A percentile compares a stretch with the other conserved stretches of the same genome.
Evolutionary conservation across 1,284 basidiomycete species (phyloP).

Genomic region (Mycena sp.): DNA sequence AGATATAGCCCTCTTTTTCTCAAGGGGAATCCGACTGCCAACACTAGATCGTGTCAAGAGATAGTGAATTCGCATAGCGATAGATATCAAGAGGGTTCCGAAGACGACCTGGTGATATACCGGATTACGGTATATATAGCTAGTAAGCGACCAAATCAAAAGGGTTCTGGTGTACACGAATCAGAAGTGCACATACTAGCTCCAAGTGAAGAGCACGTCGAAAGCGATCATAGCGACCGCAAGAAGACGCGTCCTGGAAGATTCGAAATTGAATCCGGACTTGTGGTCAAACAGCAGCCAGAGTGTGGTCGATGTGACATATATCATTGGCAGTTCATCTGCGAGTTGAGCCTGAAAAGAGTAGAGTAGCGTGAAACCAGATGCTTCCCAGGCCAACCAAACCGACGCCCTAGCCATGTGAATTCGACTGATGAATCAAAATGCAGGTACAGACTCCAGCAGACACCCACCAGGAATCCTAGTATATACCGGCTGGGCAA

Average conservation of each 20-base stretch:
- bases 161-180: too few relatives aligned
- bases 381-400: constrained; percentile 72
- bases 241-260: constrained; percentile 46
- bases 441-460: too few relatives aligned
- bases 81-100: constrained; percentile 57
- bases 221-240: constrained; percentile 51
- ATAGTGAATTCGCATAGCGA: constrained; percentile 56
- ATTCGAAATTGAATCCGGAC: constrained; percentile 55
- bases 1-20: constrained; percentile 51
- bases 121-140: constrained; percentile 68
- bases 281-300: constrained; percentile 66
- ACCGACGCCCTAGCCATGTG: constrained; percentile 62
- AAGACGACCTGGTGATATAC: constrained; percentile 76
- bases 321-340: constrained; percentile 79
- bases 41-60: constrained; percentile 56
- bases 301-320: constrained; percentile 61
- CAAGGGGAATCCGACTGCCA: constrained; percentile 51
- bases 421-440: too few relatives aligned
- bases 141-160: constrained; percentile 33
- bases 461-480: constrained; percentile 56
- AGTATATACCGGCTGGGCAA: constrained; percentile 61
- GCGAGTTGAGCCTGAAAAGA: constrained; percentile 73
- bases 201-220: constrained; percentile 67
- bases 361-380: constrained; percentile 75
- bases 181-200: constrained; percentile 55